Evolutionary conservation across 441 rosid genomes (phyloP).

Genomic region (Eutrema salsugineum): DNA sequence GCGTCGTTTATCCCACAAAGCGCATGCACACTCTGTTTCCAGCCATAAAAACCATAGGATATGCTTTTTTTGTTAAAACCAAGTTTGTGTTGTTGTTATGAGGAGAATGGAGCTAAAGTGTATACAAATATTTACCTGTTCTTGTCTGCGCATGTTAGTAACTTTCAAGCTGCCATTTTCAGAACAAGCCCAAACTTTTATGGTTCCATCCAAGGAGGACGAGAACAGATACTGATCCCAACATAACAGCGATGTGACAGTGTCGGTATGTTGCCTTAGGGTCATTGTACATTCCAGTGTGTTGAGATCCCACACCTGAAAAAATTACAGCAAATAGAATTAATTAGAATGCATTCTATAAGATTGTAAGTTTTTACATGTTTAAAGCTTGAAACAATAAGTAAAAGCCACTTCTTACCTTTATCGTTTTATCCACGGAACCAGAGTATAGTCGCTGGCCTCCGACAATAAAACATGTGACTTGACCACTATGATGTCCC

Average conservation of each 20-base stretch:
- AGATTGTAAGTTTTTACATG: no score
- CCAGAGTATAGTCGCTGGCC: constrained; percentile 37
- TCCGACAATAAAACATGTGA: constrained; percentile 34
- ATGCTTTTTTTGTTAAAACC: neutral
- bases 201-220: constrained; percentile 39
- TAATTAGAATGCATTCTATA: no score
- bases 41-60: neutral
- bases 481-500: constrained; percentile 30
- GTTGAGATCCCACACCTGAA: constrained; percentile 36
- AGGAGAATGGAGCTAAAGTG: neutral
- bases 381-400: no score
- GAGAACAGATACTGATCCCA: constrained; percentile 43
- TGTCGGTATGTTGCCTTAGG: constrained; percentile 32
- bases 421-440: constrained; percentile 37
- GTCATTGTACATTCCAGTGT: constrained; percentile 30
- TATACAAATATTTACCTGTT: neutral
- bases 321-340: no score
- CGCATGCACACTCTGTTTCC: constrained; percentile 32
- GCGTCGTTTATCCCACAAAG: constrained; percentile 34
- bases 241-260: constrained; percentile 39
- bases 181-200: constrained; percentile 36
- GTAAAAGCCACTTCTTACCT: neutral
- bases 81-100: neutral
- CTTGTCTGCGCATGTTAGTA: constrained; percentile 16
- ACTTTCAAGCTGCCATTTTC: constrained; percentile 30